These are phyloP conservation scores for Papiliotrema flavescens DNA, from an alignment of 1,284 basidiomycete species.

Conservation along the genomic window DNA sequence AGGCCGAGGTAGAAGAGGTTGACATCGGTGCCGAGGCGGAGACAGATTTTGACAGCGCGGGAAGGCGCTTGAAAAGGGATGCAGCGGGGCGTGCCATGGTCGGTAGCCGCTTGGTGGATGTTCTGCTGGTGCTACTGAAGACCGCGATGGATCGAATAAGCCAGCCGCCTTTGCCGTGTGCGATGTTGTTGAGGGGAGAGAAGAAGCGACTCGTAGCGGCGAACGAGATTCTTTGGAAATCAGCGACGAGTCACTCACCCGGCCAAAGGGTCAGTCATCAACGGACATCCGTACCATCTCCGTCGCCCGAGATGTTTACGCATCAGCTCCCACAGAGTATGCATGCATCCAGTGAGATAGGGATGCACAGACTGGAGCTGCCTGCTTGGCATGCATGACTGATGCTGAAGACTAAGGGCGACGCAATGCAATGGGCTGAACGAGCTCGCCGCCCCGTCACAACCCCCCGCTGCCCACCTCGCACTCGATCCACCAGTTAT, in stretches of 20 bases:
- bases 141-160: neutral
- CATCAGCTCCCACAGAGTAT: too few relatives aligned
- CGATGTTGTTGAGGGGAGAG: too few relatives aligned
- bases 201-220: neutral
- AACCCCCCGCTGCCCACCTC: constrained; percentile 44
- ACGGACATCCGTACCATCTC: neutral
- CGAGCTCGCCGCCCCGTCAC: too few relatives aligned
- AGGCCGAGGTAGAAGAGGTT: neutral
- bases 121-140: neutral
- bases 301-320: too few relatives aligned
- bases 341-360: too few relatives aligned
- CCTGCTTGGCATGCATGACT: too few relatives aligned
- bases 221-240: neutral
- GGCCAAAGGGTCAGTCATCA: neutral
- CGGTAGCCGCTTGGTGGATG: neutral
- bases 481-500: constrained; percentile 51
- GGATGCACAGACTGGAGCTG: too few relatives aligned
- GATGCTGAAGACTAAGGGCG: too few relatives aligned
- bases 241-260: neutral
- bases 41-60: neutral
- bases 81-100: neutral
- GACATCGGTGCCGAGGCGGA: neutral
- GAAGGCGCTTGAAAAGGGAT: neutral
- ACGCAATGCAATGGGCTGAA: too few relatives aligned
- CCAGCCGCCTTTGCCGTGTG: too few relatives aligned